Conservation (phyloP, 192 early-diverging fungal species). For the Rhizophagus clarus region DNA sequence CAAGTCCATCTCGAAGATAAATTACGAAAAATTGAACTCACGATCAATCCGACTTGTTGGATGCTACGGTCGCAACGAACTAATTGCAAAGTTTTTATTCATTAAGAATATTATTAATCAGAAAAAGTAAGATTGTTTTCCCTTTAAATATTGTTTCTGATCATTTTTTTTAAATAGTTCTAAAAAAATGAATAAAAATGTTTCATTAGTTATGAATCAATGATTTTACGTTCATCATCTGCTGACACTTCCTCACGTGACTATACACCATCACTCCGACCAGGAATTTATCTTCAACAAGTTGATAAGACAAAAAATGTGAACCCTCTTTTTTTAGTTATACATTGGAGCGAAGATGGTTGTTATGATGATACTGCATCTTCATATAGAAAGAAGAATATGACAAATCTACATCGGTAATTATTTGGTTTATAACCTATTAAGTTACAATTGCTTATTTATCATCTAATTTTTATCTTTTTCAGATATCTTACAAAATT, state of each 20-base stretch:
- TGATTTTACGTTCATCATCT: background rate
- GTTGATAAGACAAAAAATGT: background rate
- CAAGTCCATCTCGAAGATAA: constrained; percentile 27
- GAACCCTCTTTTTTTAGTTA: constrained; percentile 16
- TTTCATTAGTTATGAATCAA: constrained; percentile 9
- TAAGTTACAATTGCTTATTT: background rate
- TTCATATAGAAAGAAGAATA: constrained; percentile 29
- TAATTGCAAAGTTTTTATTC: constrained; percentile 24
- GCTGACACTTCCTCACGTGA: background rate
- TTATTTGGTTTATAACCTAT: background rate
- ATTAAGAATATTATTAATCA: constrained; percentile 15
- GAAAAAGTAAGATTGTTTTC: constrained; percentile 3
- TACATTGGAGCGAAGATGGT: constrained; percentile 31
- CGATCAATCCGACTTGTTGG: constrained; percentile 2
- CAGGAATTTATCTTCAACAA: constrained; percentile 23
- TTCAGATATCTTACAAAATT: constrained; percentile 28
- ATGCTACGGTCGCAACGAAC: constrained; percentile 14
- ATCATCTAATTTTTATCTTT: background rate
- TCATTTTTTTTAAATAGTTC: background rate
- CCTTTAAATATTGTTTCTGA: background rate
- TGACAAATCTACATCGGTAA: constrained; percentile 34
- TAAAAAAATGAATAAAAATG: background rate
- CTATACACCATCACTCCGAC: background rate
- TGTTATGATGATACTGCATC: constrained; percentile 30
- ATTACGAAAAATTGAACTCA: constrained; percentile 12